Percentiles rank a stretch among this genome's conserved stretches.
Evolutionary conservation across 306 rosid genomes (phyloP).

Genomic region (Begonia fuchsioides): DNA sequence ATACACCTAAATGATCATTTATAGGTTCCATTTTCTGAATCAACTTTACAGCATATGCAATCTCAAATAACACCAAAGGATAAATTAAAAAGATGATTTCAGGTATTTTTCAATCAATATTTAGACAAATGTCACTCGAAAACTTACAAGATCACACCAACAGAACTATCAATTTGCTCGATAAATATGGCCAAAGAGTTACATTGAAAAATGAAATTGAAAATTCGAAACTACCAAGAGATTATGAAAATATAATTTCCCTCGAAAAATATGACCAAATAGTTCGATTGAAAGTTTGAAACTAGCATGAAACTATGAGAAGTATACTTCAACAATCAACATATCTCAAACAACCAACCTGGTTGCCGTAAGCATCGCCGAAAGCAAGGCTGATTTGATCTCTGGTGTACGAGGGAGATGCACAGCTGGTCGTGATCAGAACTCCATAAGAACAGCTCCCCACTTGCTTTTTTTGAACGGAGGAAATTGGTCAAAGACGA

Average conservation of each 20-base stretch:
- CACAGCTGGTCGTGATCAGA: constrained; percentile 58
- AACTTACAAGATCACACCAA: not conserved
- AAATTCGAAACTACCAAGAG: too few relatives aligned
- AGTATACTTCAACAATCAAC: not conserved
- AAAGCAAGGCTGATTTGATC: constrained; percentile 62
- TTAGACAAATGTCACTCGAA: not conserved
- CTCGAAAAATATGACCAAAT: not conserved
- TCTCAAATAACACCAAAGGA: too few relatives aligned
- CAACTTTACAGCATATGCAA: too few relatives aligned
- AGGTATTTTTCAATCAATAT: too few relatives aligned
- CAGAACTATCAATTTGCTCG: too few relatives aligned
- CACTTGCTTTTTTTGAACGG: constrained; percentile 8
- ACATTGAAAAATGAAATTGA: too few relatives aligned
- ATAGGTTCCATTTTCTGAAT: not conserved
- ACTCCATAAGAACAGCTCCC: constrained; percentile 55
- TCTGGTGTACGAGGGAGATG: constrained; percentile 35
- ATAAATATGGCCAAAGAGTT: too few relatives aligned
- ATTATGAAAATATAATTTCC: too few relatives aligned
- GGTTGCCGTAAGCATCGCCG: constrained; percentile 69
- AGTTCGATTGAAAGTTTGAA: not conserved
- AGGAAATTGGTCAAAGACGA: too few relatives aligned
- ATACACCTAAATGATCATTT: constrained; percentile 29
- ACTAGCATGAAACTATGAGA: not conserved
- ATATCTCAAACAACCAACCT: constrained; percentile 27
- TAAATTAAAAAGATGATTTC: too few relatives aligned